These are phyloP conservation scores for Boletus reticuloceps DNA, from an alignment of 768 basidiomycete genomes.

Conservation along the genomic window DNA sequence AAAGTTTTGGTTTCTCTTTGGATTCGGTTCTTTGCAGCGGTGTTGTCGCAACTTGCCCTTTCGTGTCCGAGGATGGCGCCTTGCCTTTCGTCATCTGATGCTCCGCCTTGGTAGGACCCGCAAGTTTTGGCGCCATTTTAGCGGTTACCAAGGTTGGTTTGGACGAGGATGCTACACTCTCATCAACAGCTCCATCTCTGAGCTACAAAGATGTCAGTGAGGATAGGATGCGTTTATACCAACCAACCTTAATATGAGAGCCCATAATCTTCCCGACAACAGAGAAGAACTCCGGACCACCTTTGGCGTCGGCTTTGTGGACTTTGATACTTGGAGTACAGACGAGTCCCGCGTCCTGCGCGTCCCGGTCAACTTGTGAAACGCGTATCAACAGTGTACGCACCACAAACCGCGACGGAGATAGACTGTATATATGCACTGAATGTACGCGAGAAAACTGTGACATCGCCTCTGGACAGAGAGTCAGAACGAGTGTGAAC, in stretches of 20 bases:
- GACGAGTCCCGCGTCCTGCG: slow-evolving; percentile 46
- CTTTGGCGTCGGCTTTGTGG: slow-evolving; percentile 30
- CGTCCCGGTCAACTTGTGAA: background rate
- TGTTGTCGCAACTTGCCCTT: slow-evolving; percentile 22
- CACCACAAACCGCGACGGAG: slow-evolving; percentile 59
- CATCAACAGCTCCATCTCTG: slow-evolving; percentile 2
- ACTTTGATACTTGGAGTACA: slow-evolving; percentile 34
- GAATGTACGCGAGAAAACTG: slow-evolving; percentile 53
- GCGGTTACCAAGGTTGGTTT: slow-evolving; percentile 41
- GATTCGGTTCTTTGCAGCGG: slow-evolving; percentile 14
- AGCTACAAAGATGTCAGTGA: slow-evolving; percentile 10
- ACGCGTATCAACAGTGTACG: background rate
- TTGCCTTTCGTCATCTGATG: slow-evolving; percentile 23
- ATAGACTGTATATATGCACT: slow-evolving; percentile 69
- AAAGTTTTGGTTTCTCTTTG: slow-evolving; percentile 31
- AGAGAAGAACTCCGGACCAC: slow-evolving; percentile 10
- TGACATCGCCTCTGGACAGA: slow-evolving; percentile 45
- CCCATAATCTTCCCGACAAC: slow-evolving; percentile 46
- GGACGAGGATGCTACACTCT: slow-evolving; percentile 37
- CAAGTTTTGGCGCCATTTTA: slow-evolving; percentile 12
- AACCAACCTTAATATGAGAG: slow-evolving; percentile 45
- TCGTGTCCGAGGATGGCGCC: slow-evolving; percentile 21
- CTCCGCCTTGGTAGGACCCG: slow-evolving; percentile 9
- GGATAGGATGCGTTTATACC: background rate
- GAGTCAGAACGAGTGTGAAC: too few relatives aligned